A percentile compares a stretch with the other conserved stretches of the same genome.
These are phyloP conservation scores for Colletotrichum neosansevieriae DNA, from an alignment of 2,329 filamentous ascomycete species.

Conservation along the genomic window DNA sequence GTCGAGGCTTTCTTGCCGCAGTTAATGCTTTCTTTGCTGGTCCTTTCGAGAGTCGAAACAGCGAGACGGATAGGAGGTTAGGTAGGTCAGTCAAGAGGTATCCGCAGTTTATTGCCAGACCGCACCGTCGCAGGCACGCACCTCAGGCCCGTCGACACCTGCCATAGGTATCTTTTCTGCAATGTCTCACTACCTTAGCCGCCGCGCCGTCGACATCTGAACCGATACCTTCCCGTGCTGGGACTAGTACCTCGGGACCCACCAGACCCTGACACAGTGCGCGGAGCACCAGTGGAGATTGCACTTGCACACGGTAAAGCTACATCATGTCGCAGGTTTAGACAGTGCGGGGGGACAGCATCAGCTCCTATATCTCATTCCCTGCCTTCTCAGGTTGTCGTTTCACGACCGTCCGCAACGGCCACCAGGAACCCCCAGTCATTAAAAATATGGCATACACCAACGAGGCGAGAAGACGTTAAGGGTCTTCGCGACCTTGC, in stretches of 20 bases:
- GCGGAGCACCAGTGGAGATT: conserved; percentile 9
- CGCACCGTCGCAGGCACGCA: conserved; percentile 20
- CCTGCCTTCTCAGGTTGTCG: conserved; percentile 35
- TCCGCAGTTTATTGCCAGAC: conserved; percentile 1
- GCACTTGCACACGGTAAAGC: neutral
- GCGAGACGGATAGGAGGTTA: neutral
- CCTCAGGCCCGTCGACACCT: conserved; percentile 35
- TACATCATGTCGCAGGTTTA: fast-evolving
- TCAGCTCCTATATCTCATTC: conserved; percentile 31
- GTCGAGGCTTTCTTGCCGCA: conserved; percentile 18
- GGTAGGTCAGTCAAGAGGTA: neutral
- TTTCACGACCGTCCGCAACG: conserved; percentile 40
- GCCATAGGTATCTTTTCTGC: conserved; percentile 39
- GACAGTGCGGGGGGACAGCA: conserved; percentile 26
- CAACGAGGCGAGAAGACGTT: neutral
- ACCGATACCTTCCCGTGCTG: conserved; percentile 28
- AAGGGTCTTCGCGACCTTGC: conserved; percentile 31
- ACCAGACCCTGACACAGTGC: conserved; percentile 36
- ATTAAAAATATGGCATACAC: conserved; percentile 21
- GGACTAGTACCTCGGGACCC: conserved; percentile 27
- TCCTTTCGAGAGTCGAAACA: neutral
- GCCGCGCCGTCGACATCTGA: neutral
- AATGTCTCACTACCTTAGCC: conserved; percentile 34
- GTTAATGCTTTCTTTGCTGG: conserved; percentile 19
- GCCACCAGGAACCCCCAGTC: conserved; percentile 34